Evolutionary conservation across 352 stramenopile genomes (phyloP).

Genomic region (Globisporangium camurandrum): DNA sequence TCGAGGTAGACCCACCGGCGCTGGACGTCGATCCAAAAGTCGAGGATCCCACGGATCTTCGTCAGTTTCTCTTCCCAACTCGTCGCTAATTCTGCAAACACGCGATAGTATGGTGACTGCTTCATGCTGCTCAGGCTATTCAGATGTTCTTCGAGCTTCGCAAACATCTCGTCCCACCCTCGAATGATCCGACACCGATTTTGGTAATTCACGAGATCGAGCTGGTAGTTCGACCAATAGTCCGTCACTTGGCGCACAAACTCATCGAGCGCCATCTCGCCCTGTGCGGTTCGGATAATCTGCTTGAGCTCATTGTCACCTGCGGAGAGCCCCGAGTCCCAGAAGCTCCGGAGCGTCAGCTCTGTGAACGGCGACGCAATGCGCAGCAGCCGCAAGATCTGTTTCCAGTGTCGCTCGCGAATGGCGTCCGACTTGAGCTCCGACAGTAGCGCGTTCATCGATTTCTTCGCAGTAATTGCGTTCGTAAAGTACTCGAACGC

Average conservation of each 20-base stretch:
- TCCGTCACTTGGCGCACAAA: constrained; percentile 95
- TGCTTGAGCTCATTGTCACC: constrained; percentile 94
- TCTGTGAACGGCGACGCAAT: constrained; percentile 91
- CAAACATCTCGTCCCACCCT: constrained; percentile 99
- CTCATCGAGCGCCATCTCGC: constrained; percentile 99
- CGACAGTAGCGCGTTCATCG: constrained; percentile 91
- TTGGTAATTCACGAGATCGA: constrained; percentile 91
- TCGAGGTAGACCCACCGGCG: constrained; percentile 99
- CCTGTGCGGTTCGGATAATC: constrained; percentile 96
- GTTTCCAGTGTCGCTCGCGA: constrained; percentile 98
- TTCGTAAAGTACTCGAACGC: constrained; percentile 93
- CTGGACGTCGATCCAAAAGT: constrained; percentile 99
- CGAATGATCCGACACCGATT: constrained; percentile 96
- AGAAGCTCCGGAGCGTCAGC: constrained; percentile 96
- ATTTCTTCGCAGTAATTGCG: constrained; percentile 91
- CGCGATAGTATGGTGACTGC: constrained; percentile 97
- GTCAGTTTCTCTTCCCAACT: constrained; percentile 98
- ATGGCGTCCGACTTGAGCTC: constrained; percentile 99
- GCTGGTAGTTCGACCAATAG: constrained; percentile 86
- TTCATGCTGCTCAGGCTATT: constrained; percentile 98
- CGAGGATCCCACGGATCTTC: constrained; percentile 94
- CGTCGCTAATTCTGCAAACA: constrained; percentile 97
- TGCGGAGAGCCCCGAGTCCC: constrained; percentile 90
- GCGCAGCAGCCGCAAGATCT: constrained; percentile 92
- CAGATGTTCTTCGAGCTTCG: constrained; percentile 99